Conservation (phyloP, 2,329 filamentous ascomycete genomes). For the Xylariaceae sp. region DNA sequence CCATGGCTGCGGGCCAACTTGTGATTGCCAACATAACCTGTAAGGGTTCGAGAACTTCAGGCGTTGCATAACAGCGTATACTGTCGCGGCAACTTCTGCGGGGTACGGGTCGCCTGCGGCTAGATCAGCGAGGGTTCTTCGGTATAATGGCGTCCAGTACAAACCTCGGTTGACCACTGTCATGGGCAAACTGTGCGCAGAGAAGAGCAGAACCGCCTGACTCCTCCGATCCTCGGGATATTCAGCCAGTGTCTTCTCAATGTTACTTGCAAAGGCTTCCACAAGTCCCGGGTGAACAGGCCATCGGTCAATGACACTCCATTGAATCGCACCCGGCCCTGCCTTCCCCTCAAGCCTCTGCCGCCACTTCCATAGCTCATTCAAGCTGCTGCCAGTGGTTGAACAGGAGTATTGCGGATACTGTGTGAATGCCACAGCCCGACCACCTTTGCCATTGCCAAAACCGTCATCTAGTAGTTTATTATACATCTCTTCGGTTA, state of each 20-base stretch:
- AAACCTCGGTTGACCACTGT: conserved; percentile 89
- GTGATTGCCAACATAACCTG: conserved; percentile 95
- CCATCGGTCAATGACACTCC: conserved; percentile 99
- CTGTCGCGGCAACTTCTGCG: conserved; percentile 92
- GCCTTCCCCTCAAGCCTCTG: conserved; percentile 83
- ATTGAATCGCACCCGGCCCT: conserved; percentile 76
- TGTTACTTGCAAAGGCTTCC: conserved; percentile 90
- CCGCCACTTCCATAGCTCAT: conserved; percentile 98
- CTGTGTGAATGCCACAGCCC: conserved; percentile 96
- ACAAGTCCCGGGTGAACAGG: conserved; percentile 89
- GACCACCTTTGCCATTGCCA: conserved; percentile 84
- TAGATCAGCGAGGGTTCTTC: conserved; percentile 38
- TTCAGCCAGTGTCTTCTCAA: conserved; percentile 81
- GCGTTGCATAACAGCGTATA: conserved; percentile 94
- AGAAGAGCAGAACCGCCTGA: conserved; percentile 87
- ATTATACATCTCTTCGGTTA: conserved; percentile 94
- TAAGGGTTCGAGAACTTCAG: conserved; percentile 90
- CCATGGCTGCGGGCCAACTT: conserved; percentile 95
- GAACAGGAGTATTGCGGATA: conserved; percentile 99
- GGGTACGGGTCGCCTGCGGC: conserved; percentile 85
- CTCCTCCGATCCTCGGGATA: conserved; percentile 84
- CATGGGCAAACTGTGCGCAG: conserved; percentile 96
- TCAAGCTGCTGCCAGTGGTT: conserved; percentile 93
- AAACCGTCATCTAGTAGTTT: conserved; percentile 87
- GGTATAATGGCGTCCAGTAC: conserved; percentile 25